Conservation (phyloP, 129 eudicot genomes). For the Saposhnikovia divaricata region DNA sequence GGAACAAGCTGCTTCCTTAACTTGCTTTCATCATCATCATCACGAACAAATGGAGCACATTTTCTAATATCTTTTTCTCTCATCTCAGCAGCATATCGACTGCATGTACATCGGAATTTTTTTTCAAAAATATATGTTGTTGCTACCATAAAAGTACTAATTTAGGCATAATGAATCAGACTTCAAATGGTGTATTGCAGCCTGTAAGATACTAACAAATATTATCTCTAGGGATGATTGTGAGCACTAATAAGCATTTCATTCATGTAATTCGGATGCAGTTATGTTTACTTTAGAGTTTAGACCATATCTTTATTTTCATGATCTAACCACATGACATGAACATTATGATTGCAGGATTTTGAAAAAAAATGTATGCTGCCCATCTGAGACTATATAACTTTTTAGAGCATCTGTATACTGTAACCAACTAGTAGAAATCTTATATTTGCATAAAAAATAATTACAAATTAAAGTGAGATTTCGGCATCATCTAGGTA, state of each 20-base stretch:
- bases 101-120: slow-evolving; percentile 28
- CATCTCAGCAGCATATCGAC: slow-evolving; percentile 67
- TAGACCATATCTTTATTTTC: not conserved
- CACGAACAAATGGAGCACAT: slow-evolving; percentile 31
- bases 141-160: not conserved
- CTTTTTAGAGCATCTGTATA: not conserved
- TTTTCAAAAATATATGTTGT: not conserved
- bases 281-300: not conserved
- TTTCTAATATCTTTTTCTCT: slow-evolving; percentile 38
- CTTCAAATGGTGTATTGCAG: not conserved
- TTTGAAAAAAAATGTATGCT: too few species aligned
- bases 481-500: not conserved
- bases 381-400: not conserved
- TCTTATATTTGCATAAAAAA: not conserved
- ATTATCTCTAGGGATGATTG: not conserved
- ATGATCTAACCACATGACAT: not conserved
- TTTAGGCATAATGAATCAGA: not conserved
- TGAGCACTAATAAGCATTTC: not conserved
- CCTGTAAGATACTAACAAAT: not conserved
- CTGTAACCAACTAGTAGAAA: not conserved
- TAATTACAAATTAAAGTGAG: not conserved
- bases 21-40: slow-evolving; percentile 1
- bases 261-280: not conserved
- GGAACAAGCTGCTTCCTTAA: slow-evolving; percentile 50
- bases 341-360: not conserved